Evolutionary conservation across 1,139 yeast species (phyloP), one percentile per base, ranked within the genome.

Genomic region (Candida sp.): DNA sequence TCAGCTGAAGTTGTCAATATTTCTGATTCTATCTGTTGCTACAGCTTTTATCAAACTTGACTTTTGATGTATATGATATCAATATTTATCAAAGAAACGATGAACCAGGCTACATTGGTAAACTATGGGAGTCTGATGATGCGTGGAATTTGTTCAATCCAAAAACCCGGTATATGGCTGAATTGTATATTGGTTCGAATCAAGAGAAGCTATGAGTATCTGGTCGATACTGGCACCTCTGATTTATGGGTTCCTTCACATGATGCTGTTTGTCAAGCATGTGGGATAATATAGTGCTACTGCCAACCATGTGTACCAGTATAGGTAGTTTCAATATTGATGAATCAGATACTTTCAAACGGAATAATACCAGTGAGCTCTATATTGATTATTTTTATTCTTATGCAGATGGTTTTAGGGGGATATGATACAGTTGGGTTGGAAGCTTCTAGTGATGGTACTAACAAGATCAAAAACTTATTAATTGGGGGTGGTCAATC

Each of bases 341-440:
- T 2, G 48, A 51, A 5, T 68, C 75, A 3, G 58, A 55, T 39
- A 41, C 70, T 2, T 71, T 68, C 58, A 49, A 55, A 11, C 43
- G 48, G 34, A 73, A 73, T 50, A 27, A 45, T 38, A 54, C 73
- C 2, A 15, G 19, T 15, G 46, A 48, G 1, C 73, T 73, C 48
- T 15, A 36, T 40, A 85, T 85, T 52, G 47, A 64, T 25, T 87
- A 87, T 54, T 91, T 82, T 29, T 58, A 56, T 60, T 5, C 70
- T 87, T 22, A 68, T 60, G 54, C 89, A 91, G 3, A 48, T 55
- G 5, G 95, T 95, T 38, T 58, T 68, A 44, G 77, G 81, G 84
- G 83, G 80, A n/a, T 55, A 61, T 39, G 85, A 77, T 50, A 58
- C 56, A 39, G 68, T 79, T 11, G 29, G 3, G 11, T 25, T 25